Conservation (phyloP, 148 eudicot genomes). For the Rhododendron ovatum region DNA sequence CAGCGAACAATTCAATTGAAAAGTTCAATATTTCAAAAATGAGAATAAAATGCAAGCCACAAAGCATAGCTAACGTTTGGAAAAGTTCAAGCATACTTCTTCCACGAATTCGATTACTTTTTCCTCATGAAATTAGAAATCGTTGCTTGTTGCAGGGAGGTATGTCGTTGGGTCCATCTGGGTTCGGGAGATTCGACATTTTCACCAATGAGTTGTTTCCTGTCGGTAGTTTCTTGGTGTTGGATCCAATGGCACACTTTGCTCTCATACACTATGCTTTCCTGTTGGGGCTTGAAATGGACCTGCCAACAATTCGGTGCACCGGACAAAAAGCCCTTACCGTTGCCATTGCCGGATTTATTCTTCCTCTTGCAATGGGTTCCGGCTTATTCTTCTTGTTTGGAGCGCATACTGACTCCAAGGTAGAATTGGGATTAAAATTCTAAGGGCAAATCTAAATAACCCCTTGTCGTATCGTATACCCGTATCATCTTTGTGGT, state of each 20-base stretch:
- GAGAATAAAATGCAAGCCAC: not conserved
- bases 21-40: not conserved
- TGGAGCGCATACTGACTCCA: not conserved
- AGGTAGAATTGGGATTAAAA: not conserved
- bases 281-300: constrained; percentile 40
- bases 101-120: too few relatives aligned
- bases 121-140: not conserved
- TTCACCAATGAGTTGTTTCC: not conserved
- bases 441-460: not conserved
- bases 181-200: not conserved
- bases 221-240: not conserved
- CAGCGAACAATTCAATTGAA: not conserved
- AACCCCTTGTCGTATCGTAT: too few relatives aligned
- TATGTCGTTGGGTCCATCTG: constrained; percentile 27
- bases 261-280: constrained; percentile 43
- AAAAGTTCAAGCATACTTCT: too few relatives aligned
- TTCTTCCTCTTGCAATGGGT: constrained; percentile 24
- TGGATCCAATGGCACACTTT: constrained; percentile 36
- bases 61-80: too few relatives aligned
- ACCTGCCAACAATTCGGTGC: constrained; percentile 16
- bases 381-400: constrained; percentile 4
- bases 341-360: constrained; percentile 8
- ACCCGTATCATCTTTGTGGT: too few relatives aligned
- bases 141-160: constrained; percentile 23
- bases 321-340: constrained; percentile 12